Evolutionary conservation across 129 eudicot genomes (phyloP).

Genomic region (Flaveria bidentis): DNA sequence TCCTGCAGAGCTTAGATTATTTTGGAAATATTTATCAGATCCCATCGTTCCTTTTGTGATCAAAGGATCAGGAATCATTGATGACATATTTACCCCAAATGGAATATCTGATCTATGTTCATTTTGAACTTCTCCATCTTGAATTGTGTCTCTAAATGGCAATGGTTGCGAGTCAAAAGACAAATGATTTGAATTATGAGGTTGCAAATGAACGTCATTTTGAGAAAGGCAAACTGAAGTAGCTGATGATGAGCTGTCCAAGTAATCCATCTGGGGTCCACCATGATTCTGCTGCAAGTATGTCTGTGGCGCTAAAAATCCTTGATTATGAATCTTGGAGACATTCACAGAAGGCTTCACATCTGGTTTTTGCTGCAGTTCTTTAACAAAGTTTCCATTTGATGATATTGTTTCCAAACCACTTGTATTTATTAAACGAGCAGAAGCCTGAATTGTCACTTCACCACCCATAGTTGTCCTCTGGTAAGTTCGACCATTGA

Average conservation of each 20-base stretch:
- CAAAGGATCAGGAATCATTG: conserved; percentile 62
- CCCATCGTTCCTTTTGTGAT: conserved; percentile 58
- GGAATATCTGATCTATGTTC: conserved; percentile 51
- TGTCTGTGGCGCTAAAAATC: conserved; percentile 58
- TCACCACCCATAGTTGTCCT: conserved; percentile 39
- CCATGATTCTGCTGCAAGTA: conserved; percentile 46
- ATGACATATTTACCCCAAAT: conserved; percentile 58
- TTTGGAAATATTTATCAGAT: conserved; percentile 63
- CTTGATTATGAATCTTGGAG: conserved; percentile 68
- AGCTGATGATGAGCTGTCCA: conserved; percentile 91
- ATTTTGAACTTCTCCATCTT: conserved; percentile 65
- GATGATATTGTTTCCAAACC: conserved; percentile 55
- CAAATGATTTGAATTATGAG: conserved; percentile 48
- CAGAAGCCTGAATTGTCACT: conserved; percentile 56
- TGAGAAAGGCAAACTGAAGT: conserved; percentile 84
- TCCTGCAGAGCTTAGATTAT: conserved; percentile 51
- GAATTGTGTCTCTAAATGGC: conserved; percentile 58
- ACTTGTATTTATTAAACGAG: conserved; percentile 47
- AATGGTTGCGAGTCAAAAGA: conserved; percentile 61
- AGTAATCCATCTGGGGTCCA: conserved; percentile 71
- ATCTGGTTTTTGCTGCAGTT: conserved; percentile 58
- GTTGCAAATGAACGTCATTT: conserved; percentile 57
- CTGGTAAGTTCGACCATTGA: conserved; percentile 52
- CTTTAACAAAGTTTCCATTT: conserved; percentile 47
- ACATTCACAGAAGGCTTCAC: conserved; percentile 61